phyloP scores from a whole-genome alignment of 2,329 filamentous ascomycete species.

The Verticillium isaacii region DNA sequence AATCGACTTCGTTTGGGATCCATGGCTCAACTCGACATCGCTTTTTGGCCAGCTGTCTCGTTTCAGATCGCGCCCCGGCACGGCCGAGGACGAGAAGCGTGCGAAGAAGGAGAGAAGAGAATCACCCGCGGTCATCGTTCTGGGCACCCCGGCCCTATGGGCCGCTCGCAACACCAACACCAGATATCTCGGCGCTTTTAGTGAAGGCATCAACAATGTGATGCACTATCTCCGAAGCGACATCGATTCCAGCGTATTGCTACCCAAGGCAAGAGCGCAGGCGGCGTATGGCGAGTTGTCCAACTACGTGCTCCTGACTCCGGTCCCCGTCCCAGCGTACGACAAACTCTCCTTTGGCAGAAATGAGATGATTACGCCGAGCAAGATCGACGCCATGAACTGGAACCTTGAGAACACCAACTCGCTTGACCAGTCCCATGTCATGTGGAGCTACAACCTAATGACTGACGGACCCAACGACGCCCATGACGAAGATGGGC shows the following conservation, averaged over 20 bases:
- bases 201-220: slow-evolving; percentile 38
- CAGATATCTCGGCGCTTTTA: slow-evolving; percentile 39
- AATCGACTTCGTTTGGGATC: slow-evolving; percentile 51
- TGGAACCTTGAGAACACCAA: slow-evolving; percentile 39
- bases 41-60: slow-evolving; percentile 8
- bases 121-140: slow-evolving; percentile 39
- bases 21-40: slow-evolving; percentile 47
- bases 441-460: slow-evolving; percentile 44
- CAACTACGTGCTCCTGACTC: slow-evolving; percentile 27
- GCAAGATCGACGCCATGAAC: slow-evolving; percentile 49
- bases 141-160: slow-evolving; percentile 52
- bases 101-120: slow-evolving; percentile 6
- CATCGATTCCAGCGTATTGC: slow-evolving; percentile 15
- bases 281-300: slow-evolving; percentile 8
- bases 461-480: slow-evolving; percentile 44
- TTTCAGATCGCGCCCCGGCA: slow-evolving; percentile 9
- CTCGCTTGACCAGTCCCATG: slow-evolving; percentile 30
- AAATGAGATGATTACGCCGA: slow-evolving; percentile 37
- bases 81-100: slow-evolving; percentile 7
- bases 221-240: slow-evolving; percentile 27
- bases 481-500: slow-evolving; percentile 36
- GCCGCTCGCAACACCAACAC: slow-evolving; percentile 45
- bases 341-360: slow-evolving; percentile 34
- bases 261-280: slow-evolving; percentile 4
- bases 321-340: slow-evolving; percentile 39